Percentiles rank a stretch among this genome's conserved stretches.
Conservation (phyloP, 139 green algal genomes). For the Yamagishiella unicocca region DNA sequence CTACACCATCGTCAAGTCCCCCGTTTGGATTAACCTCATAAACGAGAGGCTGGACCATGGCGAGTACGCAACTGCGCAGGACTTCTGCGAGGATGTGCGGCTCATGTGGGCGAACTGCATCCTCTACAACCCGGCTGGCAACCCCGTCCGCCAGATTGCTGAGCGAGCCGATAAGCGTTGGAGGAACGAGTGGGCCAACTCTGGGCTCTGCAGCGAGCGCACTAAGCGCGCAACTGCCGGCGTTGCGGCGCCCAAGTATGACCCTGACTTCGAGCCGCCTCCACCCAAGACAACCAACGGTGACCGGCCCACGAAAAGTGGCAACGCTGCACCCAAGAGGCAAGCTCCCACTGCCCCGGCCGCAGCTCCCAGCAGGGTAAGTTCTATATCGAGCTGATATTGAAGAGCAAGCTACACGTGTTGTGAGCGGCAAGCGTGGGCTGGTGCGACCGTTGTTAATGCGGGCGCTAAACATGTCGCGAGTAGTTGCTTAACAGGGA, state of each 20-base stretch:
- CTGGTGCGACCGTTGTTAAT: background rate
- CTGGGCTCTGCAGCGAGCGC: conserved; percentile 15
- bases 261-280: conserved; percentile 38
- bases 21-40: conserved; percentile 45
- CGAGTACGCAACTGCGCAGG: conserved; percentile 17
- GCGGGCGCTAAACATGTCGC: no score
- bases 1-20: conserved; percentile 37
- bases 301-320: conserved; percentile 29
- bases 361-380: background rate
- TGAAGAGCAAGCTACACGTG: no score
- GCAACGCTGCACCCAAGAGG: background rate
- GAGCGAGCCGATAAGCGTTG: conserved; percentile 51
- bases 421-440: no score
- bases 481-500: no score
- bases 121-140: conserved; percentile 55
- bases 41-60: conserved; percentile 10
- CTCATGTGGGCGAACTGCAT: conserved; percentile 63
- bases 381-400: no score
- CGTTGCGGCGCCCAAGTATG: conserved; percentile 29
- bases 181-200: conserved; percentile 59
- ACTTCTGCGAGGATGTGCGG: conserved; percentile 61
- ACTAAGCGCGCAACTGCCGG: conserved; percentile 22
- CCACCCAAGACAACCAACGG: background rate
- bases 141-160: conserved; percentile 32
- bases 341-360: background rate